Conservation (phyloP, 805 yeast genomes). For the Yarrowia porcina region DNA sequence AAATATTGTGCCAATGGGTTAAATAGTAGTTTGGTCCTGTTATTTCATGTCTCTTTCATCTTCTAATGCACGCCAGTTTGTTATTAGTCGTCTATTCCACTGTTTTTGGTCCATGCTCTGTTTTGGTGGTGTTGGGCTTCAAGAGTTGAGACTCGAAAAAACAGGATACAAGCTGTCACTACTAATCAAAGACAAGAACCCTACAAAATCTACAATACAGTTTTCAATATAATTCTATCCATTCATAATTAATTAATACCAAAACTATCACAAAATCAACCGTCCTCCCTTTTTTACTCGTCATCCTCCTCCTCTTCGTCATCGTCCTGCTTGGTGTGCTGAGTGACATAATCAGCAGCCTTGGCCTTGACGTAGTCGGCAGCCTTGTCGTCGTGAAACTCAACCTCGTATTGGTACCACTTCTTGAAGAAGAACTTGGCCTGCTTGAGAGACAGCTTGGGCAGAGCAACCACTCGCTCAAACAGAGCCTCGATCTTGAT, state of each 20-base stretch:
- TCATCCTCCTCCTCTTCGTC: slow-evolving; percentile 15
- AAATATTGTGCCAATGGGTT: no score
- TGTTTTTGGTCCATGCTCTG: no score
- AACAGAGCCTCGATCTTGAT: slow-evolving; percentile 71
- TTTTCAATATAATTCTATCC: background rate
- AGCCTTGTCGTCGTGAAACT: slow-evolving; percentile 60
- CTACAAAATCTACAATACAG: background rate
- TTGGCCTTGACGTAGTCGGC: slow-evolving; percentile 84
- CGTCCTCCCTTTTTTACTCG: slow-evolving; percentile 1
- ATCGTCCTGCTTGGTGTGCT: slow-evolving; percentile 25
- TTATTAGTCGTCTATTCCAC: no score
- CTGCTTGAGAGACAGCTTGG: slow-evolving; percentile 76
- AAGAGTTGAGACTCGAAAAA: no score
- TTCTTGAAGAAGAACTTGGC: slow-evolving; percentile 93
- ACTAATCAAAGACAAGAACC: no score
- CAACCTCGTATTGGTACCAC: slow-evolving; percentile 81
- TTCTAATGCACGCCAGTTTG: no score
- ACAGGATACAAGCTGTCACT: no score
- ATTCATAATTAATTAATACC: slow-evolving; percentile 20
- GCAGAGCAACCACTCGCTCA: slow-evolving; percentile 65
- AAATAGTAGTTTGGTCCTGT: no score
- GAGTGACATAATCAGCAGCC: slow-evolving; percentile 70
- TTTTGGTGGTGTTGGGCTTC: no score
- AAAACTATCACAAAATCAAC: slow-evolving; percentile 9
- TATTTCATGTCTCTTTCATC: no score